Base-by-base conservation (phyloP, 2,329 filamentous ascomycete genomes). In the Epichloe baconii region DNA sequence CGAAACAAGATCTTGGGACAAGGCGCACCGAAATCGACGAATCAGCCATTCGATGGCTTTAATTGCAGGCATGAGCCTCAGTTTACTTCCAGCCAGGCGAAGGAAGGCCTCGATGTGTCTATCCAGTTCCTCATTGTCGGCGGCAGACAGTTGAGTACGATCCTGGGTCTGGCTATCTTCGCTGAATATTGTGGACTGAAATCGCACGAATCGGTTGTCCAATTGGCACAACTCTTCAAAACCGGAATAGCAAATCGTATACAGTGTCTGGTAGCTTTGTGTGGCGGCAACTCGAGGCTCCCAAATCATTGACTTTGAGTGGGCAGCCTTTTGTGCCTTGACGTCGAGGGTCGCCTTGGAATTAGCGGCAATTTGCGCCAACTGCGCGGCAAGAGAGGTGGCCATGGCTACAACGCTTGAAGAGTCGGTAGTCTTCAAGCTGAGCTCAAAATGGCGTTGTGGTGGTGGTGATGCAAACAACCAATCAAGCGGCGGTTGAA, bases 31-130 rank as follows among this genome's bases (percentile, higher is more conserved):
- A 63, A 97, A 98, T 61, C 91, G 78, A 62, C 93, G 77, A 50
- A 98, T 79, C 45, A 98, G 77, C 93, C 93, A 99, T 71, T 99
- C 94, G 38, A 97, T 76, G 15, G 90, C 83, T 69, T 94, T 95
- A 50, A 95, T 80, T 1, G 88, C 88, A 41, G 93, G 91, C 71
- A 85, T 89, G 35, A 99, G 74, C 56, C 91, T 76, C 57, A 98
- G 66, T 41, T 85, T 79, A 26, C 83, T 81, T 21, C 87, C 85
- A 11, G 86, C 82, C 14, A 97, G 75, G 35, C 83, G 85, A 57
- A 99, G 72, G 64, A 97, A 98, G 14, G 80, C 78, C 59, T 94
- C 86, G 51, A 97, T 70, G 52, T 83, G 84, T 47, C 72, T 74
- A 66, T 96, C 81, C 51, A 98, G 73, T 62, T 89, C 85, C 57